Conservation (phyloP, 148 eudicot species). For the Oxyria digyna region DNA sequence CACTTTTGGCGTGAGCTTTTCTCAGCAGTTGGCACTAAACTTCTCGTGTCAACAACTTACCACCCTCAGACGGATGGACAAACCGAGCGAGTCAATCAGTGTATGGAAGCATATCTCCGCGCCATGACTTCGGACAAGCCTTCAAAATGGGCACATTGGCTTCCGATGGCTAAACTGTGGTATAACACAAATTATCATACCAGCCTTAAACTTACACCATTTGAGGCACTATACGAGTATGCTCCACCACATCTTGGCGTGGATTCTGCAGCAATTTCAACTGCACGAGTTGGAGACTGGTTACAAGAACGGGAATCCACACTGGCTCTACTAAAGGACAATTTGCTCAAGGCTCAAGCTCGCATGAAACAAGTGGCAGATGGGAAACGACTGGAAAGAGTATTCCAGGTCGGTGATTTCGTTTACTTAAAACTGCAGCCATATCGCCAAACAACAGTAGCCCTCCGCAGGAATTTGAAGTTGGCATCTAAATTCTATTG, state of each 20-base stretch:
- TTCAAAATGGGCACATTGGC: background rate
- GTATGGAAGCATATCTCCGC: background rate
- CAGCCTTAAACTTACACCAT: background rate
- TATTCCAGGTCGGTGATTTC: too few relatives aligned
- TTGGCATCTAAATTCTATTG: too few relatives aligned
- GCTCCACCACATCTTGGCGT: background rate
- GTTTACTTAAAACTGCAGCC: too few relatives aligned
- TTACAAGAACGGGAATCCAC: background rate
- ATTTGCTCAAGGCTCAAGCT: too few relatives aligned
- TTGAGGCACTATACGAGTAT: background rate
- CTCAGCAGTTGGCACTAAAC: too few relatives aligned
- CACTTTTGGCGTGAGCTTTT: too few relatives aligned
- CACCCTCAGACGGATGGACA: background rate
- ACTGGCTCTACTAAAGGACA: background rate
- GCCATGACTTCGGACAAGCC: background rate
- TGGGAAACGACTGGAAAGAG: too few relatives aligned
- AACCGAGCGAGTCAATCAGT: background rate
- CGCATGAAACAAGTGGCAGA: too few relatives aligned
- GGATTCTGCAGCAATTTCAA: background rate
- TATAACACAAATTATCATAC: background rate
- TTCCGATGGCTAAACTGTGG: background rate
- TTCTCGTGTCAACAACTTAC: too few relatives aligned
- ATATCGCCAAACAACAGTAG: too few relatives aligned
- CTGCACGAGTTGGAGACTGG: background rate
- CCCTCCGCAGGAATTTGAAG: too few relatives aligned